A percentile compares a stretch with the other conserved stretches of the same genome.
phyloP scores from a whole-genome alignment of 1,284 basidiomycete genomes.

The Ustilago curta region DNA sequence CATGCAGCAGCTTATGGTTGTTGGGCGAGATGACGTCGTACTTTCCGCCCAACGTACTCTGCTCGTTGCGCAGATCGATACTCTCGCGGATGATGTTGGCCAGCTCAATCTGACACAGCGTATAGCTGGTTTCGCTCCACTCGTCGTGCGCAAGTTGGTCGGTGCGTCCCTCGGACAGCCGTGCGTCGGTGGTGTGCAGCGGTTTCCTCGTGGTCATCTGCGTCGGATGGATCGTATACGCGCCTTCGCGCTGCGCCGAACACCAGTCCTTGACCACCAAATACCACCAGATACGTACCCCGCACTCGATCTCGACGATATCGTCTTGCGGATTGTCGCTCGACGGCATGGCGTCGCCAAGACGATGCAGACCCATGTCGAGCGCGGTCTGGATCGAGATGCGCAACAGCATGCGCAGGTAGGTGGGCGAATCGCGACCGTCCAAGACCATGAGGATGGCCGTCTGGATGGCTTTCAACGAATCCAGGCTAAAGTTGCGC shows the following conservation, averaged over 20 bases:
- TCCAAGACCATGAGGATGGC: constrained; percentile 56
- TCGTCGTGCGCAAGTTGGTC: constrained; percentile 35
- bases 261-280: constrained; percentile 62
- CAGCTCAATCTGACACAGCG: constrained; percentile 50
- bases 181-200: constrained; percentile 51
- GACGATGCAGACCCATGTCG: constrained; percentile 56
- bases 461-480: constrained; percentile 52
- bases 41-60: constrained; percentile 36
- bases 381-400: constrained; percentile 59
- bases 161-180: constrained; percentile 27
- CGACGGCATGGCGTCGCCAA: constrained; percentile 46
- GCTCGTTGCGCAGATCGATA: constrained; percentile 54
- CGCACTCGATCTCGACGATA: constrained; percentile 49
- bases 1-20: constrained; percentile 43
- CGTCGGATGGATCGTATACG: constrained; percentile 55
- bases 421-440: constrained; percentile 44
- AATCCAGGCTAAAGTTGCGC: constrained; percentile 35
- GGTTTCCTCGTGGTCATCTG: constrained; percentile 58
- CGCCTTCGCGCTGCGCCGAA: constrained; percentile 51
- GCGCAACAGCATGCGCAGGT: constrained; percentile 46
- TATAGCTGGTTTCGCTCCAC: constrained; percentile 51
- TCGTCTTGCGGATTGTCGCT: constrained; percentile 27
- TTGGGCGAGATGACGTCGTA: constrained; percentile 41
- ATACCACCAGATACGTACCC: constrained; percentile 59
- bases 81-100: constrained; percentile 52